Conservation (phyloP, 805 yeast genomes). For the Kockiozyma suomiensis region DNA sequence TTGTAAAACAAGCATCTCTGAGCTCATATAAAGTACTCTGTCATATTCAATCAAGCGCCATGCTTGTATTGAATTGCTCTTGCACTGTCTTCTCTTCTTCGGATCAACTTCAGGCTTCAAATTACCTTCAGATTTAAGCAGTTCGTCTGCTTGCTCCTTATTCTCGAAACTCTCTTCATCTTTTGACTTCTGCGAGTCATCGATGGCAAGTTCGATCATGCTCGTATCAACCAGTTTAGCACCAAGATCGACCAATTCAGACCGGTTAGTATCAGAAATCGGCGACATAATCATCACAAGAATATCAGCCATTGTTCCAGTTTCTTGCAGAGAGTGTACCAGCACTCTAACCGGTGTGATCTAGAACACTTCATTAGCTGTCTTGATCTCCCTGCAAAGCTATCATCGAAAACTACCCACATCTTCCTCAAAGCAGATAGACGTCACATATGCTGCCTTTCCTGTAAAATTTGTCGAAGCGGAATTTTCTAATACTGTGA, state of each 20-base stretch:
- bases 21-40: constrained; percentile 22
- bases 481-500: background rate
- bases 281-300: constrained; percentile 24
- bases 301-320: constrained; percentile 19
- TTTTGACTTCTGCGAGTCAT: constrained; percentile 11
- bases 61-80: constrained; percentile 26
- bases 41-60: constrained; percentile 32
- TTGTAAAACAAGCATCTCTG: constrained; percentile 27
- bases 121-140: constrained; percentile 2
- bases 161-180: constrained; percentile 16
- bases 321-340: constrained; percentile 23
- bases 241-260: constrained; percentile 23
- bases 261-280: constrained; percentile 16
- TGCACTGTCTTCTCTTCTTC: constrained; percentile 12
- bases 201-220: constrained; percentile 13
- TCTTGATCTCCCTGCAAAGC: background rate
- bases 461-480: constrained; percentile 21
- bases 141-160: constrained; percentile 2
- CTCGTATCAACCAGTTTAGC: constrained; percentile 31
- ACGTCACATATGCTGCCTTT: constrained; percentile 23
- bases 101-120: constrained; percentile 2
- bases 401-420: constrained; percentile 22
- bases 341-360: constrained; percentile 21
- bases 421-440: constrained; percentile 22
- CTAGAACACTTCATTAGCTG: constrained; percentile 3